phyloP scores from a whole-genome alignment of 345 rosid species.

The Jatropha curcas region DNA sequence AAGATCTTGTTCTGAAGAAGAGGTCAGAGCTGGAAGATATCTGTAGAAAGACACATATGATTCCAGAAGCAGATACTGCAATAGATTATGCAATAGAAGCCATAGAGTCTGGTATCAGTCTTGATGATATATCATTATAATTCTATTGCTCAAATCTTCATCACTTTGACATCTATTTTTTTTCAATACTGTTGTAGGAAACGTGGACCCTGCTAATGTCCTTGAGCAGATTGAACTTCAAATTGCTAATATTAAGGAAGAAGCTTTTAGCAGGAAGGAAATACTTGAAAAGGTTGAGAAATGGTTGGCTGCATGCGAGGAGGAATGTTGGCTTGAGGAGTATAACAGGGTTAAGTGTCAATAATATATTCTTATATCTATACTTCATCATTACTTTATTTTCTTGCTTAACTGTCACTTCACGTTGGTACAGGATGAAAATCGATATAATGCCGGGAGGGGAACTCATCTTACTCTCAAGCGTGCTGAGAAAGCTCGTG shows the following conservation, averaged over 20 bases:
- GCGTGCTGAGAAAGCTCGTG: conserved; percentile 99
- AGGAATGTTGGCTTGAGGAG: conserved; percentile 99
- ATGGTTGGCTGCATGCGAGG: conserved; percentile 93
- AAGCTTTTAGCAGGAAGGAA: conserved; percentile 87
- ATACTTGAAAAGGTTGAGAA: conserved; percentile 93
- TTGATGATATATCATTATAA: neutral
- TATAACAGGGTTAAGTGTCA: conserved; percentile 73
- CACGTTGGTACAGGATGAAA: conserved; percentile 68
- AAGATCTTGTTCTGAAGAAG: conserved; percentile 93
- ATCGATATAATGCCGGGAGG: conserved; percentile 93
- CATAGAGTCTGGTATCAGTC: conserved; percentile 70
- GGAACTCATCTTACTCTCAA: conserved; percentile 96
- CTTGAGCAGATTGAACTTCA: conserved; percentile 86
- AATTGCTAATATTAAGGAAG: conserved; percentile 81
- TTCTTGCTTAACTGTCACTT: conserved; percentile 21
- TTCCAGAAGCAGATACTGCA: conserved; percentile 59
- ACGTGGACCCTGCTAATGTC: conserved; percentile 57
- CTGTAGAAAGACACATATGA: conserved; percentile 85
- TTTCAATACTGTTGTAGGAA: conserved; percentile 41
- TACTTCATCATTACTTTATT: neutral
- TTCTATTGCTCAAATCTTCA: neutral
- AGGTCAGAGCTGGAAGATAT: conserved; percentile 83
- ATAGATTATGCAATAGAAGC: conserved; percentile 68
- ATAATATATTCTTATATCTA: conserved; percentile 4
- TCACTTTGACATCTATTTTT: neutral